These are phyloP conservation scores for Ophiostoma fasciatum DNA, from an alignment of 2,329 filamentous ascomycete genomes.

Conservation along the genomic window DNA sequence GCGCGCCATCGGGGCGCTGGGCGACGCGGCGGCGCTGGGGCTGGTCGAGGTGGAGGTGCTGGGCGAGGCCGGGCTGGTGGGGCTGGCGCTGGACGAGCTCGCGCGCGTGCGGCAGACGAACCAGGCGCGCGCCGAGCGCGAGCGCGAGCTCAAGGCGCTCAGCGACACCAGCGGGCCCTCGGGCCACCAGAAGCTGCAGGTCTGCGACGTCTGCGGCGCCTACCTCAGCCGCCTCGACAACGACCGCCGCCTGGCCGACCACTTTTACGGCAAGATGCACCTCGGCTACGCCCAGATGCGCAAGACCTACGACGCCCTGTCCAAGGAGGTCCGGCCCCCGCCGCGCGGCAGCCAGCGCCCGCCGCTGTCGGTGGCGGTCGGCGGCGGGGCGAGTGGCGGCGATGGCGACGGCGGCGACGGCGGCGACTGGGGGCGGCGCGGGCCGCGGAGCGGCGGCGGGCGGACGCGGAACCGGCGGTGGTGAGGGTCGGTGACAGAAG, in stretches of 20 bases:
- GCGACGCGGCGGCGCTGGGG: conserved; percentile 63
- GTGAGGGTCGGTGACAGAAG: too few relatives aligned
- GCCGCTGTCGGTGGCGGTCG: conserved; percentile 27
- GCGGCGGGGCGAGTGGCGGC: conserved; percentile 23
- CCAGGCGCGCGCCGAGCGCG: conserved; percentile 66
- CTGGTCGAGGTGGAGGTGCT: conserved; percentile 77
- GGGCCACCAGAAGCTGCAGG: conserved; percentile 94
- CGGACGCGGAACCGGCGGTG: conserved; percentile 28
- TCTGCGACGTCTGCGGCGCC: conserved; percentile 95
- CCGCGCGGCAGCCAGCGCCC: conserved; percentile 25
- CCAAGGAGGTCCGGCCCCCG: conserved; percentile 67
- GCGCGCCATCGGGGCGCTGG: conserved; percentile 71
- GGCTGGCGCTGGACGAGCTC: conserved; percentile 72
- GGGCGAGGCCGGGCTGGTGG: conserved; percentile 67
- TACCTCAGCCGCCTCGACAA: conserved; percentile 90
- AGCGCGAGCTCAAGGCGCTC: conserved; percentile 78
- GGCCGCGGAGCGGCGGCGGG: conserved; percentile 39
- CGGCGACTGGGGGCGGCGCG: conserved; percentile 27
- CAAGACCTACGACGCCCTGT: conserved; percentile 77
- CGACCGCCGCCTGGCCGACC: conserved; percentile 81
- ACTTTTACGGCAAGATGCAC: conserved; percentile 99
- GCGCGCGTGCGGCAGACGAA: conserved; percentile 72
- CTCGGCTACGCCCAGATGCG: conserved; percentile 96
- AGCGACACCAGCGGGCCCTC: conserved; percentile 85
- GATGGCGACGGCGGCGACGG: conserved; percentile 28